Evolutionary conservation across 2,329 filamentous ascomycete species (phyloP).

Genomic region (Lomentospora prolificans): DNA sequence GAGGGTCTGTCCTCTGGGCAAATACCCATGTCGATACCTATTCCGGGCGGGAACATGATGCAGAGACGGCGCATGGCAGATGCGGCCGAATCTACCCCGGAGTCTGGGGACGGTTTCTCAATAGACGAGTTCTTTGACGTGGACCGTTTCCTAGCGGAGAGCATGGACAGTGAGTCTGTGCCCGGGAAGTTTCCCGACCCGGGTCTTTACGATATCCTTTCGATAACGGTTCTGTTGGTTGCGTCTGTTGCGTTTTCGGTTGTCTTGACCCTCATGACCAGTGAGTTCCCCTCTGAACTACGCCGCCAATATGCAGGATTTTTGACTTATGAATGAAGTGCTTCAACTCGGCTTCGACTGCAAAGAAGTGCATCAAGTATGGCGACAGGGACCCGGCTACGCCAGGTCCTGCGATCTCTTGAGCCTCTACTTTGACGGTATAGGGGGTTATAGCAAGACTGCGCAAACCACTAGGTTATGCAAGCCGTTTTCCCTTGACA

Average conservation of each 20-base stretch:
- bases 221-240: slow-evolving; percentile 12
- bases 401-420: slow-evolving; percentile 1
- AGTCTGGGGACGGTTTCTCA: slow-evolving; percentile 1
- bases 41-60: neutral
- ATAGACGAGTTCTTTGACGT: slow-evolving; percentile 8
- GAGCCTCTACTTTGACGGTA: slow-evolving; percentile 4
- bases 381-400: slow-evolving; percentile 2
- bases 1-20: neutral
- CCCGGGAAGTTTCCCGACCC: neutral
- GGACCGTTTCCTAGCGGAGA: slow-evolving; percentile 6
- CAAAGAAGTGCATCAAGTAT: neutral
- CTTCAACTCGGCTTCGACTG: slow-evolving; percentile 5
- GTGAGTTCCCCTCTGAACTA: neutral
- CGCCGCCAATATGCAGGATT: neutral
- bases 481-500: neutral
- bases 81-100: neutral
- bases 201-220: slow-evolving; percentile 11
- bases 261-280: slow-evolving; percentile 9
- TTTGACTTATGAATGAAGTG: neutral
- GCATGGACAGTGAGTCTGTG: neutral
- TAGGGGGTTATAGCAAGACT: neutral
- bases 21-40: slow-evolving; percentile 6
- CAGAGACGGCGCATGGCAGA: neutral
- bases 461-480: neutral
- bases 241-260: slow-evolving; percentile 12